Conservation (phyloP, 352 stramenopile species). For the Pythium volutum region DNA sequence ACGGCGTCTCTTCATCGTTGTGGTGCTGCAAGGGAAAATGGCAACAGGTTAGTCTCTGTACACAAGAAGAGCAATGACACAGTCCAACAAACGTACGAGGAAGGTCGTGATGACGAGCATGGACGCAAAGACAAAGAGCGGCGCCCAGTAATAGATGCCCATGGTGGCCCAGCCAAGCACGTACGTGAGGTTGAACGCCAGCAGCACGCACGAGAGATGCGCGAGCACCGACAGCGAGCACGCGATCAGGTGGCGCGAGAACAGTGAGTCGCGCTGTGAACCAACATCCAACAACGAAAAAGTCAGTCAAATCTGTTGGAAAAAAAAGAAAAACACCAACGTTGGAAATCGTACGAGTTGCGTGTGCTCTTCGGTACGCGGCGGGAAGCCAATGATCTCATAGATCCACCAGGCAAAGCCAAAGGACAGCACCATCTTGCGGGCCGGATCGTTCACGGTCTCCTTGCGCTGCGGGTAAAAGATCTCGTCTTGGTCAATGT, state of each 20-base stretch:
- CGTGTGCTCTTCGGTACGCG: slow-evolving; percentile 76
- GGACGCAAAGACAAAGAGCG: slow-evolving; percentile 68
- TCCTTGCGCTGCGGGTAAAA: slow-evolving; percentile 75
- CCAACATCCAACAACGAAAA: background rate
- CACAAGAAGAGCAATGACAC: background rate
- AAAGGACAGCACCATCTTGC: slow-evolving; percentile 45
- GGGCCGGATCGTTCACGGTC: slow-evolving; percentile 47
- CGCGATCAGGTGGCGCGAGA: slow-evolving; percentile 58
- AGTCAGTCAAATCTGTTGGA: background rate
- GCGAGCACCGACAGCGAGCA: slow-evolving; percentile 41
- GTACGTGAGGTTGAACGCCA: slow-evolving; percentile 40
- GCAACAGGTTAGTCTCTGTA: background rate
- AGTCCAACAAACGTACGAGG: slow-evolving; percentile 32
- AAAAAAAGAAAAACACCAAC: background rate
- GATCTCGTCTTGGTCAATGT: slow-evolving; percentile 82
- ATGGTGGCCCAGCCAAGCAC: slow-evolving; percentile 36
- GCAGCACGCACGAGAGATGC: slow-evolving; percentile 44
- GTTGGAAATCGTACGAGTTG: slow-evolving; percentile 50
- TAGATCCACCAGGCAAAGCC: slow-evolving; percentile 73
- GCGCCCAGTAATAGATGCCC: slow-evolving; percentile 75
- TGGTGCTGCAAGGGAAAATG: slow-evolving; percentile 43
- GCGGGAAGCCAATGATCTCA: slow-evolving; percentile 67
- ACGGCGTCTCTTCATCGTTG: slow-evolving; percentile 80
- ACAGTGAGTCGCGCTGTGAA: slow-evolving; percentile 60
- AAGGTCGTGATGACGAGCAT: slow-evolving; percentile 87